A percentile compares a stretch with the other conserved stretches of the same genome.
Conservation (phyloP, 1,284 basidiomycete species). For the Erythrobasidium hasegawianum region DNA sequence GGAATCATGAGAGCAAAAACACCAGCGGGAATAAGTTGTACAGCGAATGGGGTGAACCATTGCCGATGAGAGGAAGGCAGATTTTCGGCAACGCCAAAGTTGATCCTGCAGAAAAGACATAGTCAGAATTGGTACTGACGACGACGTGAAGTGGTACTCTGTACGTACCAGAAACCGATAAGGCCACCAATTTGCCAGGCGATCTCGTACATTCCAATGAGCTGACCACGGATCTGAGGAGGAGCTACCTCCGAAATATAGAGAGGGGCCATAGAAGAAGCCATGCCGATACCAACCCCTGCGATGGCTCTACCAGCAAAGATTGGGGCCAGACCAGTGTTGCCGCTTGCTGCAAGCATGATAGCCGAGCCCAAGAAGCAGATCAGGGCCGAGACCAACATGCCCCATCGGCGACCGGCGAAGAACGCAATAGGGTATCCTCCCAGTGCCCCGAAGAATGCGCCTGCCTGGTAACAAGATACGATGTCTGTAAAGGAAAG, state of each 20-base stretch:
- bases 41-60: conserved; percentile 46
- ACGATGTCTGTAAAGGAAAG: conserved; percentile 4
- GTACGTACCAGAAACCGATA: conserved; percentile 55
- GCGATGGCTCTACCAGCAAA: conserved; percentile 70
- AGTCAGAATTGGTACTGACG: too few species aligned
- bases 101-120: not conserved
- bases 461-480: conserved; percentile 30
- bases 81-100: conserved; percentile 53
- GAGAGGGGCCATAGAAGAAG: conserved; percentile 66
- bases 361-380: conserved; percentile 60
- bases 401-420: conserved; percentile 66
- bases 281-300: conserved; percentile 69
- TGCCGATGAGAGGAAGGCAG: conserved; percentile 46
- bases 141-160: too few species aligned
- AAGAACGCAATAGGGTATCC: conserved; percentile 58
- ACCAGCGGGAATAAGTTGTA: conserved; percentile 47
- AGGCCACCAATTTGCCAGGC: conserved; percentile 51
- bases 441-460: conserved; percentile 45
- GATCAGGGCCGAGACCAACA: conserved; percentile 61
- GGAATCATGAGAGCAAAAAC: conserved; percentile 23
- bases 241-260: conserved; percentile 57
- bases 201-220: conserved; percentile 57
- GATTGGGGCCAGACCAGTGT: conserved; percentile 59
- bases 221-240: conserved; percentile 56
- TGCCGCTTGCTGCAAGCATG: conserved; percentile 61